Evolutionary conservation across 305 asterid genomes (phyloP).

Genomic region (Fraxinus paxiana): DNA sequence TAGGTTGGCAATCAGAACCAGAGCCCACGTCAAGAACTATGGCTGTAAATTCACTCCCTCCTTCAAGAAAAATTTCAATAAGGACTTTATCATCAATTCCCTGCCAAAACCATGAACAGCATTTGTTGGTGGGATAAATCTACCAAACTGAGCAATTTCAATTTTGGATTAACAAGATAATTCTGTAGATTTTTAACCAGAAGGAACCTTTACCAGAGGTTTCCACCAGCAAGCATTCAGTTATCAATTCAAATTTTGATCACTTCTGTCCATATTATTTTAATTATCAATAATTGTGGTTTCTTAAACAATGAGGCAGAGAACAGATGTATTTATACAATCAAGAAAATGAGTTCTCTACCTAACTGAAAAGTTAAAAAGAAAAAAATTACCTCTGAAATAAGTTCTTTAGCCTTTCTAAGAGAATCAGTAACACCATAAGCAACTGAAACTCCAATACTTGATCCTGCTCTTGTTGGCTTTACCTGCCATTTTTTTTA

Average conservation of each 20-base stretch:
- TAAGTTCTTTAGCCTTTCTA: slow-evolving; percentile 53
- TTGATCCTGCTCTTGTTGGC: slow-evolving; percentile 89
- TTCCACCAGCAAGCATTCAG: not conserved
- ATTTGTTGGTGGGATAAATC: slow-evolving; percentile 11
- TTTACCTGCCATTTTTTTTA: slow-evolving; percentile 59
- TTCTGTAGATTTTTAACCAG: not conserved
- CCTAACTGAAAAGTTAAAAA: slow-evolving; percentile 20
- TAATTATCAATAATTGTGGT: not conserved
- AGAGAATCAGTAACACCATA: slow-evolving; percentile 79
- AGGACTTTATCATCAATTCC: slow-evolving; percentile 85
- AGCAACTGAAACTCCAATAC: slow-evolving; percentile 89
- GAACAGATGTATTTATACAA: not conserved
- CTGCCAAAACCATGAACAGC: slow-evolving; percentile 36
- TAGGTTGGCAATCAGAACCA: slow-evolving; percentile 58
- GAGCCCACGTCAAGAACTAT: slow-evolving; percentile 82
- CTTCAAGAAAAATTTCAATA: slow-evolving; percentile 79
- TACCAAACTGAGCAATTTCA: slow-evolving; percentile 12
- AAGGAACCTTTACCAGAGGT: not conserved
- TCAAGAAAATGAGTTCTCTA: not conserved
- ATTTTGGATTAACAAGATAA: not conserved
- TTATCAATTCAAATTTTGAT: not conserved
- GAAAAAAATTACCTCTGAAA: slow-evolving; percentile 56
- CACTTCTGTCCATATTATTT: not conserved
- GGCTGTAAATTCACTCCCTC: slow-evolving; percentile 85
- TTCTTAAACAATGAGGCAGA: not conserved